Base-by-base conservation (phyloP, 139 green algal species). In the Chlorella sorokiniana region DNA sequence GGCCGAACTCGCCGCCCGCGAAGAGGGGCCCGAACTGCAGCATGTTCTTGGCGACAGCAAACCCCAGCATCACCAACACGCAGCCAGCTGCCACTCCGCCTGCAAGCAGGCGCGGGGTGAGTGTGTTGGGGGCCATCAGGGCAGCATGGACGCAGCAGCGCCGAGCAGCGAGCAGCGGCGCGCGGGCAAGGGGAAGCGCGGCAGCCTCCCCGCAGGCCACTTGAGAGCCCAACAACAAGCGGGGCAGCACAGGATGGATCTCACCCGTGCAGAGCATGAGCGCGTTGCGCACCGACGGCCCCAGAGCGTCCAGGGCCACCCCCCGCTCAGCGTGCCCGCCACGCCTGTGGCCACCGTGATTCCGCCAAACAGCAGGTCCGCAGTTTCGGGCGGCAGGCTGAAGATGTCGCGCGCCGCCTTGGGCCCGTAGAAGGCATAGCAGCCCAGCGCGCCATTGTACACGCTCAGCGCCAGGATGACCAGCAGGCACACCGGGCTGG, bases 301-400 rank as follows among this genome's bases (percentile, higher is more conserved):
- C 94, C 20, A 94, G 40, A 0, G 35, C 25, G 85, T 98, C 95
- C 67, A 98, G 83, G 29, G 88, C 22, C 29, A 95, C 14, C n/a
- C 95, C 29, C 95, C 95, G 20, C 37, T 38, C 38, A 83, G 33
- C 18, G 78, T 83, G 65, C 84, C 82, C 25, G 82, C 18, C 7
- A 92, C 65, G 40, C 91, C 91, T 38, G 94, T 94, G 11, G 40
- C 29, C 23, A 79, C 72, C 56, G 70, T 98, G n/a, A 98, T 85
- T 9, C 67, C 91, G 10, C 94, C 95, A 86, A 98, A 97, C 18
- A 91, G 83, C 22, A 94, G 69, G 79, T 98, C 95, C 27, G 94
- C 93, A 4, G 86, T 87, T 35, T 88, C 82, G 18, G 80, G 74
- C 1, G 37, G 16, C 65, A 94, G 77, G 14, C 81, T 11, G 59